Evolutionary conservation across 768 basidiomycete species (phyloP).

Genomic region (Tricholoma sp.): DNA sequence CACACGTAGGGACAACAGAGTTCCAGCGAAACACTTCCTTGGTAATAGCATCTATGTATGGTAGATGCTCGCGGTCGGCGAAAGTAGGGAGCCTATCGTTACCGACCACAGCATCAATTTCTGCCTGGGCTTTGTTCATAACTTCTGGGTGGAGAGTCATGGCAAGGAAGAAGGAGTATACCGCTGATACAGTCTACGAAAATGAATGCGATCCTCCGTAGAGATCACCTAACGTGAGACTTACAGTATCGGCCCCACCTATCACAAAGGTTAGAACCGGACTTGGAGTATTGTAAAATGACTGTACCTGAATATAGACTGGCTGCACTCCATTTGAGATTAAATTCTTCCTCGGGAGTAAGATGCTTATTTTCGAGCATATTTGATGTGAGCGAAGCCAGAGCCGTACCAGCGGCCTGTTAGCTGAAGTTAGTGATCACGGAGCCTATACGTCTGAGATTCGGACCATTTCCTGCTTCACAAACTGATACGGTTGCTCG

Average conservation of each 20-base stretch:
- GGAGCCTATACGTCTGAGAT: neutral
- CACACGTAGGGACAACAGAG: slow-evolving; percentile 40
- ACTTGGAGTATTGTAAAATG: neutral
- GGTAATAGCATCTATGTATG: slow-evolving; percentile 54
- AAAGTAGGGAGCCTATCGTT: slow-evolving; percentile 56
- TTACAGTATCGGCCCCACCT: slow-evolving; percentile 57
- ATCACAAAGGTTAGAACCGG: slow-evolving; percentile 7
- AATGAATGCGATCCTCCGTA: slow-evolving; percentile 6
- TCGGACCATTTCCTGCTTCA: slow-evolving; percentile 56
- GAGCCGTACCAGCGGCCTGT: slow-evolving; percentile 56
- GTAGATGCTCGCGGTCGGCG: slow-evolving; percentile 50
- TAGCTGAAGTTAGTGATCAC: neutral
- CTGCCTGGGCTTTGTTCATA: slow-evolving; percentile 54
- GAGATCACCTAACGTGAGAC: slow-evolving; percentile 11
- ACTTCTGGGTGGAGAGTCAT: slow-evolving; percentile 53
- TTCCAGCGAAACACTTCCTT: slow-evolving; percentile 57
- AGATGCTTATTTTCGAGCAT: slow-evolving; percentile 48
- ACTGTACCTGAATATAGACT: slow-evolving; percentile 46
- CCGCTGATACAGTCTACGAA: slow-evolving; percentile 53
- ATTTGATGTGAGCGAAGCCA: slow-evolving; percentile 52
- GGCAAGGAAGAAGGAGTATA: slow-evolving; percentile 59
- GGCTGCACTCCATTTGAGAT: slow-evolving; percentile 64
- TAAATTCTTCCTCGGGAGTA: slow-evolving; percentile 50
- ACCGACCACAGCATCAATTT: slow-evolving; percentile 58
- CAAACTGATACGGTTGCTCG: slow-evolving; percentile 48